These are phyloP conservation scores for Salvia hispanica DNA, from an alignment of 257 asterid genomes.

Conservation along the genomic window DNA sequence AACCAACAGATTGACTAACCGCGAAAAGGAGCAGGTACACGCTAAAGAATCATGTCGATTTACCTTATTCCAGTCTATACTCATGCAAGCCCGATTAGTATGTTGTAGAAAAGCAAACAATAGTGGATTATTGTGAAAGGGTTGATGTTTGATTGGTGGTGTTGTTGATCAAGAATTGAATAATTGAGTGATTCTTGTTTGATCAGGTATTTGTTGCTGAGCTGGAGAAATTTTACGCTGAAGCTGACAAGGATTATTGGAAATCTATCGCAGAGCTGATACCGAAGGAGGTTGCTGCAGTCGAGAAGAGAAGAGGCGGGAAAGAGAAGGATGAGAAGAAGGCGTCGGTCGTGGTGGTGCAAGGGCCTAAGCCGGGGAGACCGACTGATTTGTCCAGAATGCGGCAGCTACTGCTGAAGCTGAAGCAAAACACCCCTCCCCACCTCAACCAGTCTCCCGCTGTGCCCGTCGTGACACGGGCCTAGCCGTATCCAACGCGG, in stretches of 20 bases:
- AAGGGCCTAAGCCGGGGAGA: conserved; percentile 92
- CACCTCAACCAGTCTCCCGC: conserved; percentile 62
- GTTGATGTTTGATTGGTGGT: conserved; percentile 8
- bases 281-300: conserved; percentile 68
- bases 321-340: conserved; percentile 22
- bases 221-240: conserved; percentile 76
- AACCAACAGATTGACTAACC: conserved; percentile 54
- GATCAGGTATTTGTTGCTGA: conserved; percentile 57
- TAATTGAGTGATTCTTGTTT: neutral
- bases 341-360: conserved; percentile 50
- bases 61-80: too few species aligned
- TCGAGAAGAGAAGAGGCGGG: conserved; percentile 59
- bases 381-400: conserved; percentile 72
- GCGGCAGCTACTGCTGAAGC: conserved; percentile 69
- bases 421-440: conserved; percentile 70
- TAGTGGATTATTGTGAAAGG: neutral
- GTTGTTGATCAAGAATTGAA: neutral
- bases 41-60: neutral
- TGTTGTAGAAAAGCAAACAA: neutral
- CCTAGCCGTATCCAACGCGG: too few species aligned
- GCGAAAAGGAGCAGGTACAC: conserved; percentile 72
- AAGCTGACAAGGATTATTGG: conserved; percentile 85
- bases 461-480: conserved; percentile 24
- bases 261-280: conserved; percentile 76
- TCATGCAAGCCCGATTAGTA: neutral